These are phyloP conservation scores for Lablab purpureus DNA, from an alignment of 306 rosid genomes.

Conservation along the genomic window DNA sequence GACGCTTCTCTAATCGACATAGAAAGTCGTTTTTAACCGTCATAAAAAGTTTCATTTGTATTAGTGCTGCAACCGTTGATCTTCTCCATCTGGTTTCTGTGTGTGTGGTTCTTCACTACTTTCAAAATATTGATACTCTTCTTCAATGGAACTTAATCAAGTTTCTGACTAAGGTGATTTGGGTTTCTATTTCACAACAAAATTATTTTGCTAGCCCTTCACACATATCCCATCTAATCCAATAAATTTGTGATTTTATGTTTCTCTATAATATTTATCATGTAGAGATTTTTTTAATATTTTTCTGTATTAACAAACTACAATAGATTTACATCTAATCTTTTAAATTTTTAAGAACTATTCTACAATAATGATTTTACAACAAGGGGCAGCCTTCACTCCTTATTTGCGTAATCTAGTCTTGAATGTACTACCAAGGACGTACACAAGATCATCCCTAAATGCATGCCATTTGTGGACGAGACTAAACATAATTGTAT, in stretches of 20 bases:
- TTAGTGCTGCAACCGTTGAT: conserved; percentile 14
- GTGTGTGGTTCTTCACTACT: conserved; percentile 42
- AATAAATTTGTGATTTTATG: background rate
- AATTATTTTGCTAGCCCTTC: background rate
- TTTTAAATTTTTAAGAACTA: background rate
- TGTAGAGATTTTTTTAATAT: background rate
- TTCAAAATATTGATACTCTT: conserved; percentile 21
- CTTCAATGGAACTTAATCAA: conserved; percentile 41
- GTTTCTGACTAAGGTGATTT: background rate
- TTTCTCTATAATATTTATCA: background rate
- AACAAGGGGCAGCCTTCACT: background rate
- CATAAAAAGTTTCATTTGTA: too few relatives aligned
- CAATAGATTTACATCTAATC: background rate
- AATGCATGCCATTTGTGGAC: background rate
- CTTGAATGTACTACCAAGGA: background rate
- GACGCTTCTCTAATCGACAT: too few relatives aligned
- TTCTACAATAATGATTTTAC: background rate
- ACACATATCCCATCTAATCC: background rate
- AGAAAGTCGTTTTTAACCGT: too few relatives aligned
- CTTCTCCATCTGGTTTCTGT: conserved; percentile 34
- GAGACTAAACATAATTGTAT: background rate
- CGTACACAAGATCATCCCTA: background rate
- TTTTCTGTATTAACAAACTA: background rate
- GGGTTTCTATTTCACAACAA: background rate
- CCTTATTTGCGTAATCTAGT: too few relatives aligned